phyloP scores from a whole-genome alignment of 2,329 filamentous ascomycete genomes.

The Xylaria sp. region DNA sequence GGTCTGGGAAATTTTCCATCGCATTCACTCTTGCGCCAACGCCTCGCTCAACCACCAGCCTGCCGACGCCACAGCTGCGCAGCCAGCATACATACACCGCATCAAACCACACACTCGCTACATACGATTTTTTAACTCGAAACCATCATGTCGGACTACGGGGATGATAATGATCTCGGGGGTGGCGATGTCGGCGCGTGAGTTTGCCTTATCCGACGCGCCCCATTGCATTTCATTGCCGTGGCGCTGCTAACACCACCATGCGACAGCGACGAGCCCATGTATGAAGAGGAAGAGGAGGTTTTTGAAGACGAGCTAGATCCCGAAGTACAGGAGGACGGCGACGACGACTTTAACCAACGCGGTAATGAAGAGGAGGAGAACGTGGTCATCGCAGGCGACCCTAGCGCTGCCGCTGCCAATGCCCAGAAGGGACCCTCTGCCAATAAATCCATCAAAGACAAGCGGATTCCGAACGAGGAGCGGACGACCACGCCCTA shows the following conservation, averaged over 20 bases:
- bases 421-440: constrained; percentile 56
- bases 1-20: constrained; percentile 34
- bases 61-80: constrained; percentile 25
- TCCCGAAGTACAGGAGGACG: constrained; percentile 58
- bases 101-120: no score
- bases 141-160: constrained; percentile 41
- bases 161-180: constrained; percentile 39
- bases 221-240: constrained; percentile 29
- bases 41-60: constrained; percentile 9
- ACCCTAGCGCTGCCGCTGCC: constrained; percentile 62
- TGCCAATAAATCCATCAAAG: constrained; percentile 61
- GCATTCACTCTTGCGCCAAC: constrained; percentile 29
- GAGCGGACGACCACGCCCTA: constrained; percentile 93
- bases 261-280: constrained; percentile 67
- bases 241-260: constrained; percentile 43
- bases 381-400: constrained; percentile 65
- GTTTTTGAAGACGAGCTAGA: constrained; percentile 63
- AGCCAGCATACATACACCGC: not conserved
- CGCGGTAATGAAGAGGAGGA: constrained; percentile 63
- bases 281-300: constrained; percentile 71
- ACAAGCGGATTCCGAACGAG: constrained; percentile 90
- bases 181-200: constrained; percentile 31
- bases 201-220: constrained; percentile 24
- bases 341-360: constrained; percentile 56
- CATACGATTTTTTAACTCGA: no score